Evolutionary conservation across 129 eudicot genomes (phyloP), one percentile per base, ranked within the genome.

Genomic region (Centella asiatica): DNA sequence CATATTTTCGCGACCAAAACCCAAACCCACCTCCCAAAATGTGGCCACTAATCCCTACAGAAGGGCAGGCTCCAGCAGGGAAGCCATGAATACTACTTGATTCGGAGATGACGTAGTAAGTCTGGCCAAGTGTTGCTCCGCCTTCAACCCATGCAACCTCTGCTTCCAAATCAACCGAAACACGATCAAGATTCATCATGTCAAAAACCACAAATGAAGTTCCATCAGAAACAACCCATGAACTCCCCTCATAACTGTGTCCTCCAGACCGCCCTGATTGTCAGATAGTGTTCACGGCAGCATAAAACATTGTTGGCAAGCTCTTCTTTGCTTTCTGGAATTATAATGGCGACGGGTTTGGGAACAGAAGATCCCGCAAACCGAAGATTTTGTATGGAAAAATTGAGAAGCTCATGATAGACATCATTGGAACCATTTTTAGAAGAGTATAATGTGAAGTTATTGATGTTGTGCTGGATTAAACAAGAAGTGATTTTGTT

Each of bases 21-120:
- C 94, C 94, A 20, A 81, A 77, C 50, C 94, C 96, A 31, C 94
- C 94, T 0, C 94, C 94, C 0, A 79, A 51, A 61, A 88, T 69
- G 58, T 84, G 94, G 14, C 96, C 96, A 7, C 96, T 81, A 14
- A 75, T 49, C 19, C 96, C 94, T 4, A 88, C 85, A 1, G 89
- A 34, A n/a, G 75, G 69, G n/a, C 75, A 37, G 7, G 47, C 11
- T 27, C 75, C 75, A 1, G 62, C 75, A 0, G 75, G 23, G 25
- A 70, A 70, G n/a, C 75, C 75, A 26, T 27, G 62, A 34, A n/a
- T 7, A 4, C 36, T 19, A 51, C 69, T 60, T 0, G 32, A 14
- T 28, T 60, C 46, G 14, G 75, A 63, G 13, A 70, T 62, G 3
- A 62, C 55, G 20, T 40, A 61, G 69, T 60, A 70, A 13, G 40